A percentile compares a stretch with the other conserved stretches of the same genome.
These are phyloP conservation scores for Mucor lusitanicus DNA, from an alignment of 371 early-diverging fungal species.

Conservation along the genomic window DNA sequence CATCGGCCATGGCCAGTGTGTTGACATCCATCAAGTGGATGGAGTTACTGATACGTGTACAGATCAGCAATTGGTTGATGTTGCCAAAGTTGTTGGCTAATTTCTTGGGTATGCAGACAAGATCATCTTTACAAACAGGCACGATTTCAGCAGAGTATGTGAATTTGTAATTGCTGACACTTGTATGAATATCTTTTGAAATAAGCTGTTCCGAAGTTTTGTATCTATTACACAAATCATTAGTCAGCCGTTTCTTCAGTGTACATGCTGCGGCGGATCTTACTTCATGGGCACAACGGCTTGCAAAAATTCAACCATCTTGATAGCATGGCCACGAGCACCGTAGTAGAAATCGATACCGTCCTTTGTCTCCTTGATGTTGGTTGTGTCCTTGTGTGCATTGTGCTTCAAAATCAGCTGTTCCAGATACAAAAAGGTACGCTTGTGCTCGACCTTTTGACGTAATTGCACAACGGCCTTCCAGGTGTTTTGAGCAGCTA, in stretches of 20 bases:
- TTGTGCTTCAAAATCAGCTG: constrained; percentile 98
- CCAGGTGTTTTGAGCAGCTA: constrained; percentile 99
- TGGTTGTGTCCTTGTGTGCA: constrained; percentile 95
- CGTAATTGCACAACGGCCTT: constrained; percentile 98
- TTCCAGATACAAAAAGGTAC: constrained; percentile 98
- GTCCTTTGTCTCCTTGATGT: constrained; percentile 97
- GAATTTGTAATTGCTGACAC: constrained; percentile 96
- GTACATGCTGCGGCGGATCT: not conserved
- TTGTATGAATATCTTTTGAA: constrained; percentile 94
- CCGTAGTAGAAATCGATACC: constrained; percentile 99
- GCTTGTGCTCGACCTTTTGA: constrained; percentile 97
- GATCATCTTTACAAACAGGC: constrained; percentile 98
- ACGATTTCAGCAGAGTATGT: constrained; percentile 91
- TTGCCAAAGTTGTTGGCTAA: constrained; percentile 84
- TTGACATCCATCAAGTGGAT: constrained; percentile 86
- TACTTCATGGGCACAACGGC: constrained; percentile 84
- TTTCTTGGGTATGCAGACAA: constrained; percentile 88
- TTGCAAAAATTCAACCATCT: constrained; percentile 95
- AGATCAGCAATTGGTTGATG: constrained; percentile 82
- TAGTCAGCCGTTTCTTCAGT: not conserved
- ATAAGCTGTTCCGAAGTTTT: constrained; percentile 97
- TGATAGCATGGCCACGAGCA: constrained; percentile 89
- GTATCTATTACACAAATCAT: constrained; percentile 36
- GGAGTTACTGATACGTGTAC: constrained; percentile 85
- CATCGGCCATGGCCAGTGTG: constrained; percentile 75